Base-by-base conservation (phyloP, 164 flowering plant genomes). In the Sextonia rubra region DNA sequence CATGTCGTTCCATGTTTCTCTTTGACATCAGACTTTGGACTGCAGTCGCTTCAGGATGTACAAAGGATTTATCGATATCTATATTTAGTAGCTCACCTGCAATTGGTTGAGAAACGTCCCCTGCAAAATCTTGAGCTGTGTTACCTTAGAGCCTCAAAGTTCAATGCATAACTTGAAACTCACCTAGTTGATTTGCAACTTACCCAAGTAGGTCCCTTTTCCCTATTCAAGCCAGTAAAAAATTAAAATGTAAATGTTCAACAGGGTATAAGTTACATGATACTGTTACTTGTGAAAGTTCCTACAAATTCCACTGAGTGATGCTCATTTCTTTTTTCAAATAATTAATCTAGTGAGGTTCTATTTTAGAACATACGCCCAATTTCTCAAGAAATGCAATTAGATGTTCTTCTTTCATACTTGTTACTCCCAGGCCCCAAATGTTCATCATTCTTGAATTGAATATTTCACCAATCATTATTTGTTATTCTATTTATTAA, bases 41-140 rank as follows among this genome's bases (percentile, higher is more conserved):
- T 61, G 52, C 74, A 22, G 55, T 64, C 11, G 56, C 64, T 49
- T 26, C 68, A 71, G 64, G 66, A 48, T 64, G 47, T 27, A 71
- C 70, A 67, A 60, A 67, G 26, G 74, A 69, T 48, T 69, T 66
- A 62, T 61, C 44, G 47, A 67, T 61, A 23, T 62, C 55, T 18
- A 68, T 55, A 69, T 62, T 66, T 49, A 69, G 23, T 60, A 65
- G 69, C 61, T 69, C 76, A 32, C 55, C 47, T 3, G 25, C 64
- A 66, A 68, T 22, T 64, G 60, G 49, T 9, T 60, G 67, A 74
- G 63, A 47, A 26, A 23, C 29, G 3, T 29, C 56, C 52, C 69
- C 79, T 70, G 71, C 49, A 29, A 29, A 32, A 32, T 32, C 8
- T 4, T 32, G 37, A 32, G 37, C 37, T 32, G 37, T 32, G 37